A percentile compares a stretch with the other conserved stretches of the same genome.
These are phyloP conservation scores for Dendrobium officinale DNA, from an alignment of 106 monocot species.

Conservation along the genomic window DNA sequence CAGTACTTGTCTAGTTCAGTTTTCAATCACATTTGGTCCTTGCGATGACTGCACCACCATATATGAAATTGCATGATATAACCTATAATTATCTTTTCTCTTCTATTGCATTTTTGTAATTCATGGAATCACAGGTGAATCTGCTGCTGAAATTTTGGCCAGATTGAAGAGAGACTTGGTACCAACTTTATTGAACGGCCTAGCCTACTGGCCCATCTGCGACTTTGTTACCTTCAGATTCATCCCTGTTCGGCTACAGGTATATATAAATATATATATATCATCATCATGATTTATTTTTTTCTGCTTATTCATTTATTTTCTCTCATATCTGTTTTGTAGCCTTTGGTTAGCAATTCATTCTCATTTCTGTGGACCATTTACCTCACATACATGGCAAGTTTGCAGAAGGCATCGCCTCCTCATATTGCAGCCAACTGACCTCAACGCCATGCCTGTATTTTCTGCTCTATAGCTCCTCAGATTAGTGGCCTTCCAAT, in stretches of 20 bases:
- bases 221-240: conserved; percentile 96
- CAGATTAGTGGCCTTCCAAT: not conserved
- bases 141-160: conserved; percentile 53
- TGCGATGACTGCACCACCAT: too few species aligned
- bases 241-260: conserved; percentile 82
- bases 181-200: conserved; percentile 61
- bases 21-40: not conserved
- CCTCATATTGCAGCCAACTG: conserved; percentile 9
- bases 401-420: conserved; percentile 48
- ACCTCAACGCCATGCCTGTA: not conserved
- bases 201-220: conserved; percentile 89
- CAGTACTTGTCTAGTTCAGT: not conserved
- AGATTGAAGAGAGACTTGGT: conserved; percentile 89
- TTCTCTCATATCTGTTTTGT: not conserved
- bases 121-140: conserved; percentile 54
- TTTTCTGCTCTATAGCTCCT: not conserved
- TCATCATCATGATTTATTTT: not conserved
- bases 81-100: not conserved
- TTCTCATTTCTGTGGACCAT: conserved; percentile 93
- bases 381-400: conserved; percentile 92
- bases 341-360: conserved; percentile 90
- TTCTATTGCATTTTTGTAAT: not conserved
- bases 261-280: conserved; percentile 11
- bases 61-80: too few species aligned
- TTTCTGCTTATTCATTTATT: not conserved